These are phyloP conservation scores for Raffaelea deltoideospora DNA, from an alignment of 2,329 filamentous ascomycete genomes.

Conservation along the genomic window DNA sequence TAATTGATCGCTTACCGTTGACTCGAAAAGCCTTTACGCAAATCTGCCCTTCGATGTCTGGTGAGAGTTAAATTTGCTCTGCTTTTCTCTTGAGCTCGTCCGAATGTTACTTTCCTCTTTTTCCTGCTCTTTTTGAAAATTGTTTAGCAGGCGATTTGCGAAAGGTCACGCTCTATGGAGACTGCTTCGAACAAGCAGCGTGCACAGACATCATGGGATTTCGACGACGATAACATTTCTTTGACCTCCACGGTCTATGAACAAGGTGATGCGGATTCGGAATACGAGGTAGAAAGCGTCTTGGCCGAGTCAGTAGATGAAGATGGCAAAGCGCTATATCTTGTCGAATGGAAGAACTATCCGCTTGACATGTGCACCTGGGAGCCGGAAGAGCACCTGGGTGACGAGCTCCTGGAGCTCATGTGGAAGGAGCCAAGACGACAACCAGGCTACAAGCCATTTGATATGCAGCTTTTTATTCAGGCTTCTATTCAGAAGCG, in stretches of 20 bases:
- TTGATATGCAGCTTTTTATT: slow-evolving; percentile 23
- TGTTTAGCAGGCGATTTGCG: too few species aligned
- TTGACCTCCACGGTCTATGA: slow-evolving; percentile 32
- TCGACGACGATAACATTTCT: slow-evolving; percentile 37
- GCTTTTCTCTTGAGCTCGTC: too few species aligned
- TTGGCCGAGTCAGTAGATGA: slow-evolving; percentile 26
- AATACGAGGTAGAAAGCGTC: slow-evolving; percentile 40
- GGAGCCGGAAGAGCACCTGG: slow-evolving; percentile 33
- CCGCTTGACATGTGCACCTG: slow-evolving; percentile 38
- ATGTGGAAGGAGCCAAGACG: slow-evolving; percentile 28
- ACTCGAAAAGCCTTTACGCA: too few species aligned
- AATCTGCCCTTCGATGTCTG: too few species aligned
- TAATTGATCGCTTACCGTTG: too few species aligned
- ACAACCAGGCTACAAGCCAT: slow-evolving; percentile 17
- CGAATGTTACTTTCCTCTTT: too few species aligned
- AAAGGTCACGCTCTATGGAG: too few species aligned
- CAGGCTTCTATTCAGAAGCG: slow-evolving; percentile 15
- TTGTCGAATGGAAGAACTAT: slow-evolving; percentile 52
- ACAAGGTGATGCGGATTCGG: slow-evolving; percentile 22
- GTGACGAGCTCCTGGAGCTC: slow-evolving; percentile 17
- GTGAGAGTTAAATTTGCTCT: too few species aligned
- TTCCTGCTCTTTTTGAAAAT: too few species aligned
- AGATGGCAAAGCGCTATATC: slow-evolving; percentile 27
- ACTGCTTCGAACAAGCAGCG: too few species aligned
- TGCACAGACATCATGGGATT: too few species aligned